Evolutionary conservation across 2,329 filamentous ascomycete species (phyloP), one percentile per base, ranked within the genome.

Genomic region (Pseudocercospora eumusae): DNA sequence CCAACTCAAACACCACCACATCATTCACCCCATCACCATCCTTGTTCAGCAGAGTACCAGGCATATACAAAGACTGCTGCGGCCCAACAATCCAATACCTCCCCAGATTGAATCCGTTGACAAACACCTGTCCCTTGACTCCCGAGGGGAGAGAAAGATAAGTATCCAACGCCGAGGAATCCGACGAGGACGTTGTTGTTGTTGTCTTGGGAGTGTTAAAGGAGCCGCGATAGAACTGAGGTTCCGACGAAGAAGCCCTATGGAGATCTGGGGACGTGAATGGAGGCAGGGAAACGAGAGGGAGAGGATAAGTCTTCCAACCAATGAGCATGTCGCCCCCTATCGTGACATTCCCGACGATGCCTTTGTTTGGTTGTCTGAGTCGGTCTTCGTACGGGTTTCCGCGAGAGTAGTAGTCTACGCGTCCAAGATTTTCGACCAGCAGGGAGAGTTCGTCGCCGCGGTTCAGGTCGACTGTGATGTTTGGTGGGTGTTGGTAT

Each of bases 361-460:
- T 77, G 0, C 81, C 81, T 64, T 83, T 83, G 21, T 71, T 73
- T 23, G 77, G 81, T 33, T 84, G 80, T 10, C 63, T 50, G 21
- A 72, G 27, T 21, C 64, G 56, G 27, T 71, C 70, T 1, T 59
- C 55, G 28, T 68, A 68, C 0, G 50, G 50, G 5, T 72, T 71
- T 9, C 81, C 72, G 4, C 71, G 68, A 2, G 77, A 75, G 53
- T 75, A 75, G 62, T 80, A 82, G 63, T 83, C 78, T 1, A 82
- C 79, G 2, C 81, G 76, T 1, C 81, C 81, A n/a, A 83, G 74
- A 55, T 83, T 83, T 69, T 84, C 81, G 1, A 82, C 77, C 3
- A 83, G 68, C 0, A 83, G 74, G 60, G 77, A 73, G 4, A 83
- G 63, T 23, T 66, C 74, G 64, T 82, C 80, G 5, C 78, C 79